These are phyloP conservation scores for Melanopsichium pennsylvanicum DNA, from an alignment of 1,284 basidiomycete genomes.

Conservation along the genomic window DNA sequence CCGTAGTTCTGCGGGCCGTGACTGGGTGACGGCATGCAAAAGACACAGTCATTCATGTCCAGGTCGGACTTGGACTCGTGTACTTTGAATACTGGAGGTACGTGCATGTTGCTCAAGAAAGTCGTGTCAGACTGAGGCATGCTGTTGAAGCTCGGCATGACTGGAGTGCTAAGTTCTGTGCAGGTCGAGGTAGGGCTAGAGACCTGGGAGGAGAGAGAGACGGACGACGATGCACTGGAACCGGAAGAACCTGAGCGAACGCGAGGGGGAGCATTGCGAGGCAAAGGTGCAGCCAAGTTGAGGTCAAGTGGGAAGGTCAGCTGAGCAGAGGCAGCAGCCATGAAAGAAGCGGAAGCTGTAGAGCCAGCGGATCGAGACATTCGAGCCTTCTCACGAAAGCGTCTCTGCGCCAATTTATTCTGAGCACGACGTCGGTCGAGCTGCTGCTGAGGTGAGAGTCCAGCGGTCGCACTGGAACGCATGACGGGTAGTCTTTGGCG, in stretches of 20 bases:
- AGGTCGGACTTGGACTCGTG: slow-evolving; percentile 2
- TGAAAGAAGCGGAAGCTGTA: not conserved
- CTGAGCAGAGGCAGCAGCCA: slow-evolving; percentile 1
- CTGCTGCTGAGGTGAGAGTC: slow-evolving; percentile 41
- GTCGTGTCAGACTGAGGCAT: not conserved
- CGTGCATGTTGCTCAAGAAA: not conserved
- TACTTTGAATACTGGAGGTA: not conserved
- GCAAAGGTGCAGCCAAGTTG: slow-evolving; percentile 7
- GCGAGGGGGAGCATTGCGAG: not conserved
- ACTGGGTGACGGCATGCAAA: slow-evolving; percentile 3
- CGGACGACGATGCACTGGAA: slow-evolving; percentile 12
- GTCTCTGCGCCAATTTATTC: slow-evolving; percentile 47
- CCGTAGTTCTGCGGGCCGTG: slow-evolving; percentile 6
- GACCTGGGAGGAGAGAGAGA: slow-evolving; percentile 14
- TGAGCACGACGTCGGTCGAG: slow-evolving; percentile 46
- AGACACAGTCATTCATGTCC: not conserved
- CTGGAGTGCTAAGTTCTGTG: slow-evolving; percentile 26
- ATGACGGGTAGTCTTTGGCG: slow-evolving; percentile 4
- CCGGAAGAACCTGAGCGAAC: slow-evolving; percentile 22
- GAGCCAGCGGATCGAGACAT: slow-evolving; percentile 16
- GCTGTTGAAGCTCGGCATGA: slow-evolving; percentile 11
- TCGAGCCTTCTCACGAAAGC: slow-evolving; percentile 39
- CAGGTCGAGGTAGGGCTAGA: slow-evolving; percentile 26
- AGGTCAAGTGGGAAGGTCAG: slow-evolving; percentile 10
- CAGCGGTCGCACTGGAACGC: slow-evolving; percentile 36